These are phyloP conservation scores for Talaromyces marneffei DNA, from an alignment of 2,329 filamentous ascomycete genomes.

Conservation along the genomic window DNA sequence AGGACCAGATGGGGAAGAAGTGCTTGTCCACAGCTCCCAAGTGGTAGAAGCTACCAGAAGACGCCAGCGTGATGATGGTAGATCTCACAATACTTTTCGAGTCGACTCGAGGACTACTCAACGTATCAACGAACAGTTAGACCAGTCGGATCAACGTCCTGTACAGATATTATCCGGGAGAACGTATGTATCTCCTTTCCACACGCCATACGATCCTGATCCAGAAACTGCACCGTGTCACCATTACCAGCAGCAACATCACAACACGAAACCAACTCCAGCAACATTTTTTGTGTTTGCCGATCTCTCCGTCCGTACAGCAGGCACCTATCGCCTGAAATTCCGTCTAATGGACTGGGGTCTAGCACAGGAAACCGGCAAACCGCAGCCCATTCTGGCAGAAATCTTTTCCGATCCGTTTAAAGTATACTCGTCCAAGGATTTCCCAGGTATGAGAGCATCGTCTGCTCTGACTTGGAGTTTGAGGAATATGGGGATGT, in stretches of 20 bases:
- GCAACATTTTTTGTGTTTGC: slow-evolving; percentile 45
- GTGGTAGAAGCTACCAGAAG: slow-evolving; percentile 9
- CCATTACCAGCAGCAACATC: not conserved
- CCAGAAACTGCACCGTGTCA: slow-evolving; percentile 34
- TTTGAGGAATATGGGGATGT: slow-evolving; percentile 37
- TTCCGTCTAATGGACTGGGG: slow-evolving; percentile 43
- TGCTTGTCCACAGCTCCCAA: slow-evolving; percentile 14
- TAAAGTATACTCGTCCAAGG: slow-evolving; percentile 38
- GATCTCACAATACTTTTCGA: not conserved
- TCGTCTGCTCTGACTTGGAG: slow-evolving; percentile 35
- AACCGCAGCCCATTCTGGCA: slow-evolving; percentile 34
- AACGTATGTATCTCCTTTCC: slow-evolving; percentile 40
- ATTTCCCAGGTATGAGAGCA: slow-evolving; percentile 41
- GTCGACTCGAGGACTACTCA: not conserved
- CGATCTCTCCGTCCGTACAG: slow-evolving; percentile 43
- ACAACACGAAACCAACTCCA: slow-evolving; percentile 20
- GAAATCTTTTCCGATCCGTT: slow-evolving; percentile 39
- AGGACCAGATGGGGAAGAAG: slow-evolving; percentile 16
- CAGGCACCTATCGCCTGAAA: slow-evolving; percentile 41
- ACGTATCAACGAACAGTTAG: not conserved
- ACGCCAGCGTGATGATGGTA: slow-evolving; percentile 14
- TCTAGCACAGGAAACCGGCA: slow-evolving; percentile 28
- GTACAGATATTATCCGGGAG: slow-evolving; percentile 34
- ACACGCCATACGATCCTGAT: slow-evolving; percentile 39
- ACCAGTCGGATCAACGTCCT: slow-evolving; percentile 6